Conservation (phyloP, 768 basidiomycete genomes). For the Tylopilus subfusipes region DNA sequence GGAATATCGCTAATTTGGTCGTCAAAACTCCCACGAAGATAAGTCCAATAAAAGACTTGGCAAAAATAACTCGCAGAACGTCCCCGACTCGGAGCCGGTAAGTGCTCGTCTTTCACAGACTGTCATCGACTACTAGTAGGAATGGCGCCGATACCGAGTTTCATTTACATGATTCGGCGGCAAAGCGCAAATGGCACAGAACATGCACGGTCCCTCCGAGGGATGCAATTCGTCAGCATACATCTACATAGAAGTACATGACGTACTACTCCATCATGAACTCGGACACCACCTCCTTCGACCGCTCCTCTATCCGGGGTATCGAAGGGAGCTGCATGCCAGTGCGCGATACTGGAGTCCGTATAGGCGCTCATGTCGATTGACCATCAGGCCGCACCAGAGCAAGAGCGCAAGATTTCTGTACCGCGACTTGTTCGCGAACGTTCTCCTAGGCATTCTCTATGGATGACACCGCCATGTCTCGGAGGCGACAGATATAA, state of each 20-base stretch:
- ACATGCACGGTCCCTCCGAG: too few species aligned
- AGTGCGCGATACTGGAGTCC: constrained; percentile 54
- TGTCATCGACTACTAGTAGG: too few species aligned
- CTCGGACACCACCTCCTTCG: constrained; percentile 12
- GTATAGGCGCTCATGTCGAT: constrained; percentile 38
- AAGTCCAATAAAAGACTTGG: constrained; percentile 15
- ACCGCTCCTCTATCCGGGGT: constrained; percentile 34
- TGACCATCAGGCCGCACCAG: constrained; percentile 35
- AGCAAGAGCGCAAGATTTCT: constrained; percentile 57
- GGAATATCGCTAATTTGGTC: neutral
- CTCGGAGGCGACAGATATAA: too few species aligned
- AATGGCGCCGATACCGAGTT: too few species aligned
- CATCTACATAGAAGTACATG: too few species aligned
- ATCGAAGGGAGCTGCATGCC: constrained; percentile 56
- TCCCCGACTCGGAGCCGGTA: too few species aligned
- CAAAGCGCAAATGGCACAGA: neutral
- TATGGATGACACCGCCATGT: constrained; percentile 9
- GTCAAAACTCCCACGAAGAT: constrained; percentile 20
- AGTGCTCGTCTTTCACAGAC: too few species aligned
- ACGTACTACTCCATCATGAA: neutral
- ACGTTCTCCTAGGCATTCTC: constrained; percentile 59
- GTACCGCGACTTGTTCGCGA: constrained; percentile 49
- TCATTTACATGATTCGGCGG: too few species aligned
- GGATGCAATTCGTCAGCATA: too few species aligned
- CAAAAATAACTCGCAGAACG: neutral